Base-by-base conservation (phyloP, 2,329 filamentous ascomycete genomes). In the Colletotrichum theobromicola region DNA sequence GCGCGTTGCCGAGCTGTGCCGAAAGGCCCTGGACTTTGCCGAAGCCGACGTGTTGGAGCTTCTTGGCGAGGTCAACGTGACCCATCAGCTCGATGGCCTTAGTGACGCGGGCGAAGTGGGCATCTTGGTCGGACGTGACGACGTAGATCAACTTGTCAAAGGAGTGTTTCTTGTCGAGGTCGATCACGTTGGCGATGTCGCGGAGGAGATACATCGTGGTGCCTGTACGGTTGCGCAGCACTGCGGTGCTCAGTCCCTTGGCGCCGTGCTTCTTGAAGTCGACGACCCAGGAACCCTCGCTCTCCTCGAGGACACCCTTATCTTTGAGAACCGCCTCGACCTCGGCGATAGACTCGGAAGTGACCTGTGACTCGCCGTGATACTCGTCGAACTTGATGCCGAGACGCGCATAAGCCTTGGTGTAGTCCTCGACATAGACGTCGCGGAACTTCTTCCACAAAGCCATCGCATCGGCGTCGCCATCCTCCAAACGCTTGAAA, bases 161-260 rank as follows among this genome's bases (percentile, higher is more conserved):
- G 1, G 66, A 24, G 69, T 83, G 81, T 42, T 88, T 88, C 72
- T 92, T 87, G 71, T 88, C 86, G 80, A 93, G 90, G 82, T 94
- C 91, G 24, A 91, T 81, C 34, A 91, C 91, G 7, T 91, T 91
- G 15, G 91, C 93, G 55, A 94, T 90, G 80, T 94, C 93, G 78
- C 93, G 89, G 32, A 93, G 92, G 42, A 94, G 86, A 82, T 94
- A 94, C 2, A 92, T 87, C 13, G 90, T 90, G 3, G 91, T 93
- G 42, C 93, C 93, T 74, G 79, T 82, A 4, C 92, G 90, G 80
- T 91, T 92, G 77, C 93, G 87, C 61, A 94, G 86, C 42, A 94
- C 88, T 0, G 92, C 92, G 77, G 91, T 92, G 21, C 92, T 93
- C 2, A 94, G 88, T 63, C 93, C 93, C 81, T 92, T 94, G 4